These are phyloP conservation scores for Penicillium rolfsii DNA, from an alignment of 2,329 filamentous ascomycete species.

Conservation along the genomic window DNA sequence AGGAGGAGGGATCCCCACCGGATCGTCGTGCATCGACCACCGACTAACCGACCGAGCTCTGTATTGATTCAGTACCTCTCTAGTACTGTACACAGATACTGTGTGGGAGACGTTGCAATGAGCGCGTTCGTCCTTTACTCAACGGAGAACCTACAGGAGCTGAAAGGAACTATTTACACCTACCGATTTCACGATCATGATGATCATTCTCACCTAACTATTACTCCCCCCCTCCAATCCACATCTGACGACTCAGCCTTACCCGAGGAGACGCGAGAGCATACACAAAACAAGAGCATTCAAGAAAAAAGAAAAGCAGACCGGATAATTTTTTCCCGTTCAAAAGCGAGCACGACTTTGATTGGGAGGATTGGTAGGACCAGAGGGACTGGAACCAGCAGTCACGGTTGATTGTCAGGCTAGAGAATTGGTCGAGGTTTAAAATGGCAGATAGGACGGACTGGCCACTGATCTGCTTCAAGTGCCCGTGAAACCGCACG, in stretches of 20 bases:
- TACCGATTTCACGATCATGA: neutral
- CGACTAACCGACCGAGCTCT: too few relatives aligned
- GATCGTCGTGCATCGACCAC: constrained; percentile 8
- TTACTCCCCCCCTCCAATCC: constrained; percentile 1
- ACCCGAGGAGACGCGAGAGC: neutral
- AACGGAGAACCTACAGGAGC: constrained; percentile 16
- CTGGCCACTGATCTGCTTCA: neutral
- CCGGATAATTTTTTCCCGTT: neutral
- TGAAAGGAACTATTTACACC: constrained; percentile 10
- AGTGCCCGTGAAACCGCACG: constrained; percentile 11
- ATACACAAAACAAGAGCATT: too few relatives aligned
- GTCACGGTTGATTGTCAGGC: neutral
- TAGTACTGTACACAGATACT: neutral
- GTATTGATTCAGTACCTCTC: too few relatives aligned
- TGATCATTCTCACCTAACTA: neutral
- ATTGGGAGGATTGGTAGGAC: neutral
- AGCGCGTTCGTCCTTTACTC: neutral
- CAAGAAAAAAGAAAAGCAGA: neutral
- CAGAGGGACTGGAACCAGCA: neutral
- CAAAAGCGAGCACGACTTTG: neutral
- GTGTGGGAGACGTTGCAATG: neutral
- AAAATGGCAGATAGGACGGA: neutral
- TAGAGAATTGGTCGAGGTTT: neutral
- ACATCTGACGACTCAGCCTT: constrained; percentile 1
- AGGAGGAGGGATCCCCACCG: neutral